A percentile compares a stretch with the other conserved stretches of the same genome.
phyloP scores from a whole-genome alignment of 345 rosid genomes.

The Camelina sativa region DNA sequence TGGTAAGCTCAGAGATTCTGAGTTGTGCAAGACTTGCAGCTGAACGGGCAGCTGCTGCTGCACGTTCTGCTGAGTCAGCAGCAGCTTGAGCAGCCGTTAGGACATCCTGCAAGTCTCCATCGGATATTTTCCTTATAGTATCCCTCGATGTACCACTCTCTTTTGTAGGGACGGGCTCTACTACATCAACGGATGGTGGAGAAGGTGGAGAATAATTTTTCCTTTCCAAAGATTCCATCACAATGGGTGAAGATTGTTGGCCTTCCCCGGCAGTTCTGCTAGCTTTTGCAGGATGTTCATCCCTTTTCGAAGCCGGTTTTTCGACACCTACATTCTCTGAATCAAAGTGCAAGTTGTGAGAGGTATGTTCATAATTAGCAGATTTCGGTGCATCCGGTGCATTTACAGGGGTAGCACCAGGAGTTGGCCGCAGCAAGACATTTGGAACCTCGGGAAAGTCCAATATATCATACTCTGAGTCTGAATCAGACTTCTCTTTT shows the following conservation, averaged over 20 bases:
- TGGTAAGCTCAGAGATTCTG: constrained; percentile 70
- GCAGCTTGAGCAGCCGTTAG: constrained; percentile 89
- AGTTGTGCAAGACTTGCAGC: constrained; percentile 93
- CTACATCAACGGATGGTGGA: constrained; percentile 24
- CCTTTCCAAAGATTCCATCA: constrained; percentile 37
- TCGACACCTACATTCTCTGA: constrained; percentile 31
- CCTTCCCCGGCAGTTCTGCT: constrained; percentile 47
- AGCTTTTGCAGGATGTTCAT: constrained; percentile 42
- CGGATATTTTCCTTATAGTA: constrained; percentile 51
- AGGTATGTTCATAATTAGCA: constrained; percentile 40
- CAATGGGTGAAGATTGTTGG: constrained; percentile 67
- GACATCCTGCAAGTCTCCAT: constrained; percentile 78
- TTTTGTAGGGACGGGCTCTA: constrained; percentile 23
- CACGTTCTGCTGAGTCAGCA: constrained; percentile 87
- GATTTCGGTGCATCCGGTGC: constrained; percentile 46
- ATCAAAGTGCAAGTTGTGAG: constrained; percentile 45
- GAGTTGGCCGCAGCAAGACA: constrained; percentile 52
- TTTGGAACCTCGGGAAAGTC: constrained; percentile 86
- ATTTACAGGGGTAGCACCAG: constrained; percentile 47
- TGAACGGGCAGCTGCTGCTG: constrained; percentile 91
- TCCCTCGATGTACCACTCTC: constrained; percentile 28
- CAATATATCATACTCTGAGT: constrained; percentile 54
- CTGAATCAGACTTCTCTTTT: constrained; percentile 59
- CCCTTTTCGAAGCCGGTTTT: constrained; percentile 39
- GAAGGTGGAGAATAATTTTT: constrained; percentile 32